phyloP scores from a whole-genome alignment of 73 alveolate species.

The Paramecium tetraurelia region DNA sequence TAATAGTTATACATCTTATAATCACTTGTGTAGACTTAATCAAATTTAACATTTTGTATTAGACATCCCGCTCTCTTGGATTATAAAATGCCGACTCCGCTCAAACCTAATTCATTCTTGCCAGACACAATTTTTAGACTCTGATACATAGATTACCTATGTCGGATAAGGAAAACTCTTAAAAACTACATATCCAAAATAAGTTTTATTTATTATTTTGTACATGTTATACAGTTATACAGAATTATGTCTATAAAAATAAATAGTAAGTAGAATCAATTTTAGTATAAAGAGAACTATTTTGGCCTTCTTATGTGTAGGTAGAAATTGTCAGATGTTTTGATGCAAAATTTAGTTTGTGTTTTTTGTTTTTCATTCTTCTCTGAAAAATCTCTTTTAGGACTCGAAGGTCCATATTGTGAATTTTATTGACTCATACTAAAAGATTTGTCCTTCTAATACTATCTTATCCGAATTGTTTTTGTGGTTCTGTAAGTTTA shows the following conservation, averaged over 20 bases:
- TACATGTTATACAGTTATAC: not conserved
- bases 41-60: not conserved
- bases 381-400: not conserved
- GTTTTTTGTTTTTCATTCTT: not conserved
- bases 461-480: not conserved
- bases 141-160: constrained; percentile 14
- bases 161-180: not conserved
- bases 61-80: not conserved
- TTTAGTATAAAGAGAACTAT: not conserved
- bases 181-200: constrained; percentile 1
- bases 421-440: not conserved
- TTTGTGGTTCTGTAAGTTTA: not conserved
- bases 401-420: not conserved
- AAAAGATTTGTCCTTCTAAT: not conserved
- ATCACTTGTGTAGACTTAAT: constrained; percentile 2
- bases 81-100: not conserved
- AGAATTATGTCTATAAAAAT: not conserved
- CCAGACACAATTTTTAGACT: constrained; percentile 29
- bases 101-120: constrained; percentile 11
- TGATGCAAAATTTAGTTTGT: not conserved
- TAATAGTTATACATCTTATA: not conserved
- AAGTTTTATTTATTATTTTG: not conserved
- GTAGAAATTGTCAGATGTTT: not conserved
- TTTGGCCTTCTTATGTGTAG: constrained; percentile 11
- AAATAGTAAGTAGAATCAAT: not conserved